Evolutionary conservation across 495 filamentous ascomycete genomes (phyloP).

Genomic region (Aspergillus hancockii): DNA sequence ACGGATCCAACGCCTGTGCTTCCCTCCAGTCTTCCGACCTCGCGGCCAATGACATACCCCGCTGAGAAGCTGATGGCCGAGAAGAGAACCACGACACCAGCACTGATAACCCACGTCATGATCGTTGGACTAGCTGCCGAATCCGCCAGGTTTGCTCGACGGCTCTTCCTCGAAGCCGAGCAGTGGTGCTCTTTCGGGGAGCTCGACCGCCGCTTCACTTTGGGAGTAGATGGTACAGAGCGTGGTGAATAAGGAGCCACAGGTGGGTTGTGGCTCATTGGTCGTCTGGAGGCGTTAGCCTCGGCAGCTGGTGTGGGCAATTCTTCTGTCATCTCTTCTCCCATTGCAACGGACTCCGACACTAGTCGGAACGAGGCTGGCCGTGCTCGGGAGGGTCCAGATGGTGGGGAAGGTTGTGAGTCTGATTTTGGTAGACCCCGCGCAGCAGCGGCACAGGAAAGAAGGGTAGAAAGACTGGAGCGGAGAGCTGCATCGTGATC

Average conservation of each 20-base stretch:
- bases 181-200: conserved; percentile 55
- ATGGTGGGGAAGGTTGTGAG: conserved; percentile 25
- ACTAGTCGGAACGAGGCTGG: conserved; percentile 60
- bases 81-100: conserved; percentile 88
- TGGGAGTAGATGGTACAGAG: conserved; percentile 27
- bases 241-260: conserved; percentile 23
- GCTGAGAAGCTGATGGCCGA: conserved; percentile 92
- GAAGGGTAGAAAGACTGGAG: conserved; percentile 88
- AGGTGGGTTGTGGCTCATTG: conserved; percentile 24
- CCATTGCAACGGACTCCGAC: conserved; percentile 72
- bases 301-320: conserved; percentile 20
- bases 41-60: conserved; percentile 83
- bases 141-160: conserved; percentile 34
- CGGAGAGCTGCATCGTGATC: conserved; percentile 93
- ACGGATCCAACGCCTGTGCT: conserved; percentile 37
- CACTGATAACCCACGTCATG: conserved; percentile 88
- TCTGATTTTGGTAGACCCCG: conserved; percentile 73
- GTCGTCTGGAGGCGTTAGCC: conserved; percentile 7
- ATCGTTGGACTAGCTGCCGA: conserved; percentile 60
- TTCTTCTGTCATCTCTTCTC: conserved; percentile 38
- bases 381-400: conserved; percentile 25
- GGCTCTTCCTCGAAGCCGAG: conserved; percentile 57
- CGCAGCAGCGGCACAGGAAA: conserved; percentile 88
- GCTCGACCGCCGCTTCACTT: conserved; percentile 50
- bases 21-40: conserved; percentile 72